A percentile compares a stretch with the other conserved stretches of the same genome.
These are phyloP conservation scores for Drechslerella dactyloides DNA, from an alignment of 2,329 filamentous ascomycete genomes.

Conservation along the genomic window DNA sequence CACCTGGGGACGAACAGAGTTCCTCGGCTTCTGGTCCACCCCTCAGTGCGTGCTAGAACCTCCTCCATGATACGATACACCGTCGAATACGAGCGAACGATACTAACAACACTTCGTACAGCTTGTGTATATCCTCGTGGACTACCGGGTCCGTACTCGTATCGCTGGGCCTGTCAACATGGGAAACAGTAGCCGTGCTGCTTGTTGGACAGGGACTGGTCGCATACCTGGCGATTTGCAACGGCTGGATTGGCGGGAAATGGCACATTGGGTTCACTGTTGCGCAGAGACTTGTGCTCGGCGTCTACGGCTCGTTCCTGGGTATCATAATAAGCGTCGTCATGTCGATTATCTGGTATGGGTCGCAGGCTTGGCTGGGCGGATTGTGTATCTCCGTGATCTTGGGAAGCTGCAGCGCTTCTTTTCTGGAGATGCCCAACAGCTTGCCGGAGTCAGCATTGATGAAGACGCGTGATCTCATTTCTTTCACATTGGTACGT, in stretches of 20 bases:
- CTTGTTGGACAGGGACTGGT: slow-evolving; percentile 41
- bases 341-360: slow-evolving; percentile 51
- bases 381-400: slow-evolving; percentile 48
- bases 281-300: slow-evolving; percentile 38
- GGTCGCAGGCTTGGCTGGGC: slow-evolving; percentile 45
- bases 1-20: slow-evolving; percentile 50
- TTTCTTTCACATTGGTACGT: slow-evolving; percentile 45
- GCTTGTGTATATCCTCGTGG: slow-evolving; percentile 46
- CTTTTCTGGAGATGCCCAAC: slow-evolving; percentile 47
- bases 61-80: not conserved
- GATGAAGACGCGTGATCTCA: slow-evolving; percentile 46
- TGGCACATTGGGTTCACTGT: slow-evolving; percentile 49
- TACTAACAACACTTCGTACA: not conserved
- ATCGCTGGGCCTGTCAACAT: slow-evolving; percentile 42
- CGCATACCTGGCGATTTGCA: slow-evolving; percentile 47
- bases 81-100: not conserved
- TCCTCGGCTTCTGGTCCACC: slow-evolving; percentile 47
- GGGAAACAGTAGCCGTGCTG: slow-evolving; percentile 46
- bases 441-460: slow-evolving; percentile 27
- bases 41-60: slow-evolving; percentile 33
- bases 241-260: slow-evolving; percentile 48
- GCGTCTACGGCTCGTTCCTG: slow-evolving; percentile 45
- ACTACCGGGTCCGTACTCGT: slow-evolving; percentile 47
- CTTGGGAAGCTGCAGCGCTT: slow-evolving; percentile 35
- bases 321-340: slow-evolving; percentile 47